phyloP scores from a whole-genome alignment of 768 basidiomycete species.

The Suillus bovinus region DNA sequence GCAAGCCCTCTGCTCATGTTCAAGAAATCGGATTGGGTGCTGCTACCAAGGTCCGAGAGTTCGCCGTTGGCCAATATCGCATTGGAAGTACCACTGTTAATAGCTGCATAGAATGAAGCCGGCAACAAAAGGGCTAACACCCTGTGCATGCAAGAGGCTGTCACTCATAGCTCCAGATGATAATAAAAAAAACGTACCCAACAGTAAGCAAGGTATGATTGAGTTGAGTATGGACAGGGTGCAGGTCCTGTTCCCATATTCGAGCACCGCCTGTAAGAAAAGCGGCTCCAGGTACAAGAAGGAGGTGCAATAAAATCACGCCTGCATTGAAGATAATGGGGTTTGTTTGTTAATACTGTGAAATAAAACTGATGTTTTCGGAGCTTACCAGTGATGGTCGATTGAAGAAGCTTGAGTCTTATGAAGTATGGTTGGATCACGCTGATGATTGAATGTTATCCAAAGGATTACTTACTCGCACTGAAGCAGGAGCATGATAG shows the following conservation, averaged over 20 bases:
- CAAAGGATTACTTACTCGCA: conserved; percentile 57
- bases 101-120: conserved; percentile 65
- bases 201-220: conserved; percentile 70
- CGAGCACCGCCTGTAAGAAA: conserved; percentile 75
- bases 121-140: conserved; percentile 65
- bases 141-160: conserved; percentile 32
- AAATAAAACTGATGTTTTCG: neutral
- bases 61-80: conserved; percentile 15
- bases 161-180: neutral
- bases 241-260: conserved; percentile 65
- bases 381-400: conserved; percentile 61
- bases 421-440: neutral
- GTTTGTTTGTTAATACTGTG: neutral
- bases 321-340: conserved; percentile 41
- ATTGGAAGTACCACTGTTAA: conserved; percentile 39
- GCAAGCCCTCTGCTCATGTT: conserved; percentile 67
- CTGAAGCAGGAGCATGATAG: conserved; percentile 64
- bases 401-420: conserved; percentile 64
- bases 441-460: neutral
- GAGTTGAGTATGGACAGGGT: conserved; percentile 63
- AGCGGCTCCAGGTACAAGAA: conserved; percentile 68
- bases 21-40: conserved; percentile 51
- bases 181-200: conserved; percentile 44
- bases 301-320: conserved; percentile 70
- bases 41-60: conserved; percentile 36